Evolutionary conservation across 768 basidiomycete genomes (phyloP).

Genomic region (Naematelia aurantialba): DNA sequence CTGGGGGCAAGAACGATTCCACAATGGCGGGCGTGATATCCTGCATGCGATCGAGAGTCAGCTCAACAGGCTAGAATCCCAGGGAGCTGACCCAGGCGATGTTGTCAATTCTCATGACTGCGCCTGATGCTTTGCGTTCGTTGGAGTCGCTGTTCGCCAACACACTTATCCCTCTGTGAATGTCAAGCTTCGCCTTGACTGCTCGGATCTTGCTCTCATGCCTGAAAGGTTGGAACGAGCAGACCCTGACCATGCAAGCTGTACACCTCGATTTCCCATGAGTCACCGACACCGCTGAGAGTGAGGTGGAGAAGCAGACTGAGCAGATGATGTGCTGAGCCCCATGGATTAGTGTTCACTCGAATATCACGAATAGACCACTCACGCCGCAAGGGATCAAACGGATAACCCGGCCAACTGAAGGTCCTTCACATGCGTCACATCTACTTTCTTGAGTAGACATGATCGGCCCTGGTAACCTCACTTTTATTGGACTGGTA

Average conservation of each 20-base stretch:
- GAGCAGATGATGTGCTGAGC: conserved; percentile 29
- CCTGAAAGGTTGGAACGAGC: conserved; percentile 17
- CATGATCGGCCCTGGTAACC: not conserved
- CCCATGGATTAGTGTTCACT: not conserved
- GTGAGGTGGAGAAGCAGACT: conserved; percentile 30
- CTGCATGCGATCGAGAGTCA: conserved; percentile 12
- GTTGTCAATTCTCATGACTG: conserved; percentile 43
- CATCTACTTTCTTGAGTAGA: not conserved
- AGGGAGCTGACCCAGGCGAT: conserved; percentile 39
- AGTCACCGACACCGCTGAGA: conserved; percentile 33
- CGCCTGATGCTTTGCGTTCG: no score
- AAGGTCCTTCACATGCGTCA: not conserved
- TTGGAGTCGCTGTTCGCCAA: no score
- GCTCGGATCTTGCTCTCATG: not conserved
- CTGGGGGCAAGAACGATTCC: conserved; percentile 26
- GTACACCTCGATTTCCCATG: conserved; percentile 24
- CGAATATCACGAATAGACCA: not conserved
- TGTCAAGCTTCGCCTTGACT: not conserved
- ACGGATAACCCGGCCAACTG: conserved; percentile 7
- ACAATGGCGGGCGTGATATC: conserved; percentile 40
- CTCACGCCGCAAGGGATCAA: conserved; percentile 37
- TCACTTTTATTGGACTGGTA: not conserved
- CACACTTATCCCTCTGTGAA: no score
- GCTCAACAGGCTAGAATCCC: no score
- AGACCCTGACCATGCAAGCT: conserved; percentile 18